phyloP scores from a whole-genome alignment of 208 protist species.

The Trypanosoma avium region DNA sequence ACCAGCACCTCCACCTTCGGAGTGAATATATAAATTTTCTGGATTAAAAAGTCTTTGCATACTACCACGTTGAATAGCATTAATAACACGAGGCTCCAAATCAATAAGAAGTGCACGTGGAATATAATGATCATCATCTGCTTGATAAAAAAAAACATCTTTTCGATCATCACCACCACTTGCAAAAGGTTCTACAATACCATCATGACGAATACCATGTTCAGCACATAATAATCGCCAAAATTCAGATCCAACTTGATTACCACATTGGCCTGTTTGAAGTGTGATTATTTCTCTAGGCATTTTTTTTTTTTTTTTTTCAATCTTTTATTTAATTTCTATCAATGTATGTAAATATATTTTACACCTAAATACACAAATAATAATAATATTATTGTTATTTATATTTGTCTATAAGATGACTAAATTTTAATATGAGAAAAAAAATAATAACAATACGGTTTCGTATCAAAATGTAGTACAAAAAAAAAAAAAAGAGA shows the following conservation, averaged over 20 bases:
- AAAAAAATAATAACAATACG: slow-evolving; percentile 12
- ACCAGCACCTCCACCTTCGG: slow-evolving; percentile 97
- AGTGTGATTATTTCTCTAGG: slow-evolving; percentile 99
- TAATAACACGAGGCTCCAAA: slow-evolving; percentile 98
- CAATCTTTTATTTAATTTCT: not conserved
- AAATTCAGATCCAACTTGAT: slow-evolving; percentile 98
- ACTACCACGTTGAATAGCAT: slow-evolving; percentile 88
- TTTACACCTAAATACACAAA: not conserved
- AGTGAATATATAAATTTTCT: slow-evolving; percentile 98
- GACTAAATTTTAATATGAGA: slow-evolving; percentile 6
- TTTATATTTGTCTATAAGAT: not conserved
- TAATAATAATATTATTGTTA: not conserved
- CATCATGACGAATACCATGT: slow-evolving; percentile 97
- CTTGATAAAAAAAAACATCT: slow-evolving; percentile 99
- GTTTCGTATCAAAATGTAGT: too few relatives aligned
- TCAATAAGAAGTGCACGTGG: slow-evolving; percentile 99
- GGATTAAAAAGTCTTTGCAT: slow-evolving; percentile 98
- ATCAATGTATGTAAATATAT: not conserved
- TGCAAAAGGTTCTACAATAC: slow-evolving; percentile 95
- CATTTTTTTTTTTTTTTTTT: slow-evolving; percentile 67
- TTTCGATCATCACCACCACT: slow-evolving; percentile 96
- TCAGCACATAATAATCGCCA: slow-evolving; percentile 99
- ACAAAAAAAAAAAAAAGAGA: too few relatives aligned
- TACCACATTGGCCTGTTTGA: slow-evolving; percentile 98
- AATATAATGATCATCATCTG: slow-evolving; percentile 99